Percentiles rank a stretch among this genome's conserved stretches.
Conservation (phyloP, 441 rosid genomes). For the Erodium chrysanthum region DNA sequence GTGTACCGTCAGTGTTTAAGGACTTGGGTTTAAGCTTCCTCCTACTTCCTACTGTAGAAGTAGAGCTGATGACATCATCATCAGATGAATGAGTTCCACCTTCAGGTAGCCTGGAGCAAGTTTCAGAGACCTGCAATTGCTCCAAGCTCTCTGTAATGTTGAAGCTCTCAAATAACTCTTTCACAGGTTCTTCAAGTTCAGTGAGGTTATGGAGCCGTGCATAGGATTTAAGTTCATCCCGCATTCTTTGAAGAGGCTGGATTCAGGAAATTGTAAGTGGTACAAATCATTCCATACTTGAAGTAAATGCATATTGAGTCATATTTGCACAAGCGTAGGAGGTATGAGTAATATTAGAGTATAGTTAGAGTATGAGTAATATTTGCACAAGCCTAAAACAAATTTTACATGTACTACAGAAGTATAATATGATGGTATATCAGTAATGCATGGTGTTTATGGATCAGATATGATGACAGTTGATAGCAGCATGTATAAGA, state of each 20-base stretch:
- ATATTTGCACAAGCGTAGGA: neutral
- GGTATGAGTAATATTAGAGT: no score
- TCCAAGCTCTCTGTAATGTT: conserved; percentile 38
- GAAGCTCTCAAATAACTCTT: conserved; percentile 49
- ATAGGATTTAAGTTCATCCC: conserved; percentile 65
- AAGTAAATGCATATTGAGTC: neutral
- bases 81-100: conserved; percentile 50
- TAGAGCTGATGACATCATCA: conserved; percentile 45
- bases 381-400: neutral
- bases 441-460: no score
- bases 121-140: conserved; percentile 48
- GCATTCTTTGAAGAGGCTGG: conserved; percentile 58
- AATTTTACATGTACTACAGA: neutral
- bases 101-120: conserved; percentile 45
- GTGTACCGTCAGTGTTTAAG: conserved; percentile 31
- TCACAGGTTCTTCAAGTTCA: conserved; percentile 40
- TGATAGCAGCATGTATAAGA: neutral
- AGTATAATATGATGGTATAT: neutral
- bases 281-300: neutral
- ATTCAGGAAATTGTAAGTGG: neutral
- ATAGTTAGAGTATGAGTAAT: neutral
- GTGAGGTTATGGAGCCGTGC: conserved; percentile 41
- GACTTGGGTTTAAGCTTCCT: conserved; percentile 49
- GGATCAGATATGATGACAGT: neutral
- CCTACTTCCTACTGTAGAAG: conserved; percentile 28